These are phyloP conservation scores for Hymenoscyphus occultus DNA, from an alignment of 2,329 filamentous ascomycete genomes.

Conservation along the genomic window DNA sequence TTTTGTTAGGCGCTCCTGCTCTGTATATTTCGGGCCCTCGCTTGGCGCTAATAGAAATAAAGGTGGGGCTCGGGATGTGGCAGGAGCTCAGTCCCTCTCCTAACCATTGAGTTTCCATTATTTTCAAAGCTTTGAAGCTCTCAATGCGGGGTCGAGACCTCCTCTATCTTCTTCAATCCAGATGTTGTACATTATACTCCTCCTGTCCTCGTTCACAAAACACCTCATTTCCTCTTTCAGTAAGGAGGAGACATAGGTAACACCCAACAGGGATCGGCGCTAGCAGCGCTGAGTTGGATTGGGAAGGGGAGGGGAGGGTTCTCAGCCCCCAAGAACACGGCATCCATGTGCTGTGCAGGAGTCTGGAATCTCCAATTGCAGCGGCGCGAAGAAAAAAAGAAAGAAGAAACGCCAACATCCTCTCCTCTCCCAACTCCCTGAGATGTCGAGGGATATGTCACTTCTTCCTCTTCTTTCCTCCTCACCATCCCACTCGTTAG, in stretches of 20 bases:
- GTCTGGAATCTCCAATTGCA: background rate
- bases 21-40: background rate
- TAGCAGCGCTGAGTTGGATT: background rate
- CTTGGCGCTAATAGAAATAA: background rate
- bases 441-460: background rate
- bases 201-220: background rate
- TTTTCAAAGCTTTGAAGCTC: background rate
- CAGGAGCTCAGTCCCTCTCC: background rate
- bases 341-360: slow-evolving; percentile 1
- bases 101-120: background rate
- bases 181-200: background rate
- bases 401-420: background rate
- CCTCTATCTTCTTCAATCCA: background rate
- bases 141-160: background rate
- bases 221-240: background rate
- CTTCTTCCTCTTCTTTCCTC: background rate
- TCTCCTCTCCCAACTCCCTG: background rate
- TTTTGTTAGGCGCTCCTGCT: background rate
- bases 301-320: background rate
- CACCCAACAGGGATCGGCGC: background rate
- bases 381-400: background rate
- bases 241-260: background rate
- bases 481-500: background rate
- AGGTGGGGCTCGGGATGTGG: background rate
- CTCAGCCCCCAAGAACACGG: background rate